phyloP scores from a whole-genome alignment of 2,329 filamentous ascomycete genomes.

The Rutstroemia sp. region DNA sequence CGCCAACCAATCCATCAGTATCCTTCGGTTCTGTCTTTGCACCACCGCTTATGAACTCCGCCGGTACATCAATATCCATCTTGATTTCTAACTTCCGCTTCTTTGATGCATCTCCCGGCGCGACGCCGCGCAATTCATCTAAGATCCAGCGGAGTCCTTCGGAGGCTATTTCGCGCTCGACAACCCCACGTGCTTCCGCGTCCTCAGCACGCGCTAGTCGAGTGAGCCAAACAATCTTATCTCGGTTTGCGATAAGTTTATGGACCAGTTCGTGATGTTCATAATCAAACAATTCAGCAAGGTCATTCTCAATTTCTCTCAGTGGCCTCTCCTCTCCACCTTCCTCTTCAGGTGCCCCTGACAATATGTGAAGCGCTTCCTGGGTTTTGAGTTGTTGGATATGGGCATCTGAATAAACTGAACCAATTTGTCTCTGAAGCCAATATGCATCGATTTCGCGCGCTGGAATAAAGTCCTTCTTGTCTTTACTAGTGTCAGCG shows the following conservation, averaged over 20 bases:
- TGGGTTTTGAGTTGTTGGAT: slow-evolving; percentile 89
- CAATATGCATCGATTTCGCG: slow-evolving; percentile 96
- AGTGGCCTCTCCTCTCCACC: slow-evolving; percentile 78
- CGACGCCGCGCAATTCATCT: slow-evolving; percentile 76
- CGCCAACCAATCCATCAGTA: slow-evolving; percentile 68
- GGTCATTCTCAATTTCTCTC: slow-evolving; percentile 92
- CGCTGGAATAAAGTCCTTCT: slow-evolving; percentile 62
- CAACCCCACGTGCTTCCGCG: slow-evolving; percentile 63
- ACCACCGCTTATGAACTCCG: slow-evolving; percentile 46
- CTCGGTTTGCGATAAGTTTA: slow-evolving; percentile 82
- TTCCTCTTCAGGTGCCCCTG: slow-evolving; percentile 64
- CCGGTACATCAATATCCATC: slow-evolving; percentile 81
- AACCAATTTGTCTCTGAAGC: slow-evolving; percentile 87
- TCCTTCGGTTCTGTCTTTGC: slow-evolving; percentile 43
- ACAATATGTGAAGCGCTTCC: slow-evolving; percentile 74
- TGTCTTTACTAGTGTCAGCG: slow-evolving; percentile 35
- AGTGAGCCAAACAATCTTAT: slow-evolving; percentile 94
- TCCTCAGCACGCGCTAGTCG: slow-evolving; percentile 76
- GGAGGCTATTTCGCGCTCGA: slow-evolving; percentile 87
- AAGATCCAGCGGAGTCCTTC: slow-evolving; percentile 82
- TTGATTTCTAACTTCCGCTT: slow-evolving; percentile 78
- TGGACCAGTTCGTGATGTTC: slow-evolving; percentile 90
- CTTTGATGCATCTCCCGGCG: slow-evolving; percentile 45
- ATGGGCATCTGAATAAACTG: slow-evolving; percentile 84
- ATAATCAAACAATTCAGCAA: slow-evolving; percentile 98